These are phyloP conservation scores for Rubia occidens DNA, from an alignment of 305 asterid species.

Conservation along the genomic window DNA sequence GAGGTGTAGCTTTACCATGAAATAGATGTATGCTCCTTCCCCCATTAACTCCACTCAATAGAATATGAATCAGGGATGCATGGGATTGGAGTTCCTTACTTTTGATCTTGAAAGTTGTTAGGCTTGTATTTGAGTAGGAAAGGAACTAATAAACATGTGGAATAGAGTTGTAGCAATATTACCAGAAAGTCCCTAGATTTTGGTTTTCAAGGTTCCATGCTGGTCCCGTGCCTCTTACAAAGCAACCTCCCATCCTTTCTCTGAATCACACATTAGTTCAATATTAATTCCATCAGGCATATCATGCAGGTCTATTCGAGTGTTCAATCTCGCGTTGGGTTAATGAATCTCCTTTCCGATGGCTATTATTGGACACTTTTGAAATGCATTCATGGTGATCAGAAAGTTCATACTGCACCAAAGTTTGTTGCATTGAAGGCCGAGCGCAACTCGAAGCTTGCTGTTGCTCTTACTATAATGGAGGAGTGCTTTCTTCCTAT, in stretches of 20 bases:
- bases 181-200: neutral
- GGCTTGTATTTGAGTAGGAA: neutral
- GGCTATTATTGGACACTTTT: constrained; percentile 75
- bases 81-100: neutral
- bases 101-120: constrained; percentile 2
- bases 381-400: constrained; percentile 73
- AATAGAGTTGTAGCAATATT: neutral
- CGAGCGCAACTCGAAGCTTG: constrained; percentile 86
- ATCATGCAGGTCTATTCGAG: constrained; percentile 61
- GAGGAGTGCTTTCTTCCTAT: constrained; percentile 92
- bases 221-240: neutral
- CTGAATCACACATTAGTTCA: neutral
- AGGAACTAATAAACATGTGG: neutral
- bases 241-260: constrained; percentile 1
- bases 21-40: neutral
- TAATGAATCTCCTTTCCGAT: constrained; percentile 48
- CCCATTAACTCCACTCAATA: neutral
- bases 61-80: neutral
- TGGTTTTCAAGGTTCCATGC: constrained; percentile 1
- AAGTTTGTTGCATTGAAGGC: constrained; percentile 62
- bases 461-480: constrained; percentile 85
- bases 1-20: neutral
- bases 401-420: constrained; percentile 50
- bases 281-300: constrained; percentile 6
- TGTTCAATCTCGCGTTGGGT: constrained; percentile 64